Percentiles rank a stretch among this genome's conserved stretches.
Evolutionary conservation across 208 protist genomes (phyloP).

Genomic region (Trypanosoma boissoni): DNA sequence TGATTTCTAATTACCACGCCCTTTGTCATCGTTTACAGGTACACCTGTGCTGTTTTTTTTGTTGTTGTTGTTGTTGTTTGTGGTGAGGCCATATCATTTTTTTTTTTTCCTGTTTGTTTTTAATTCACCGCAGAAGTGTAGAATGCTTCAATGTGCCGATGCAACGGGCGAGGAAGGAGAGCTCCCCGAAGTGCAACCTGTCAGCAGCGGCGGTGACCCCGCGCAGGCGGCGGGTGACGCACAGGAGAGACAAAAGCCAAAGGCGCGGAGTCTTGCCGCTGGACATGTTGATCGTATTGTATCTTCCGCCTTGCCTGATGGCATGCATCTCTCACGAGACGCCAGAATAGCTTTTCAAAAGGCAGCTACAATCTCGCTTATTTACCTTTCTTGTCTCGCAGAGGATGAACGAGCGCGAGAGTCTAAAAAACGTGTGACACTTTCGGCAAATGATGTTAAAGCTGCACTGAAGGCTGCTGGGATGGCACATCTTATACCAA

Average conservation of each 20-base stretch:
- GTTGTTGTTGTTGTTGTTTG: no score
- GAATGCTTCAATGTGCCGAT: no score
- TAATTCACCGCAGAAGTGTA: no score
- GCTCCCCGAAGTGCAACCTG: slow-evolving; percentile 1
- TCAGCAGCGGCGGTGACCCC: not conserved
- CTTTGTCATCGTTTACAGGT: no score
- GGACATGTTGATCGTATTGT: slow-evolving; percentile 72
- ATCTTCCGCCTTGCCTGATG: slow-evolving; percentile 45
- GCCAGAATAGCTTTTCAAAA: slow-evolving; percentile 79
- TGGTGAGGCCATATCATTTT: no score
- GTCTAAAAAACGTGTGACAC: slow-evolving; percentile 45
- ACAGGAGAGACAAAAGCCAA: not conserved
- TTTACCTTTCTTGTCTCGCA: slow-evolving; percentile 74
- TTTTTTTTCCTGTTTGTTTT: no score
- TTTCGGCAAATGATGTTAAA: slow-evolving; percentile 64
- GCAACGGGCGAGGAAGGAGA: no score
- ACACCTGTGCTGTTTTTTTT: no score
- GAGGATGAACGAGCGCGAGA: slow-evolving; percentile 51
- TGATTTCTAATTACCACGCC: no score
- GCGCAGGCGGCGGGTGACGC: not conserved
- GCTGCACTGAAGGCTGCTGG: slow-evolving; percentile 62
- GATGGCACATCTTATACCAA: slow-evolving; percentile 59
- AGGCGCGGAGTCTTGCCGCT: slow-evolving; percentile 47
- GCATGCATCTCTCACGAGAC: slow-evolving; percentile 61
- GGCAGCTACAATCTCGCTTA: slow-evolving; percentile 55